Evolutionary conservation across 495 filamentous ascomycete genomes (phyloP), one percentile per base, ranked within the genome.

Genomic region (Rostrohypoxylon terebratum): DNA sequence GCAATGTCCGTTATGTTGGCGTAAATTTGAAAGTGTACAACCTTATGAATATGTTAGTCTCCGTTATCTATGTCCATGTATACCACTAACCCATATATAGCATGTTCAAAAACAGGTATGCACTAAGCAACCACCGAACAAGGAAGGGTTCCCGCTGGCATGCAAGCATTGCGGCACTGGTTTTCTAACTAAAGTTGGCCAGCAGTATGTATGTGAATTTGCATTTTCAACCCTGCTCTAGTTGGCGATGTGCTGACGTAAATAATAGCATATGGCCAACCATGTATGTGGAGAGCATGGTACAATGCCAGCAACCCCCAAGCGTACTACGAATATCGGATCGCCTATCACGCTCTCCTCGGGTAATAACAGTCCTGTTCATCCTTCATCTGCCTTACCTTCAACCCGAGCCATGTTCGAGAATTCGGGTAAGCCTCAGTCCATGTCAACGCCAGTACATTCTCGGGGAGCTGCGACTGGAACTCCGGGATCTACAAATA

Each of bases 31-130:
- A 2, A 68, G 71, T 14, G 20, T 54, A 1, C 64, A 75, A 1
- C 60, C 80, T 1, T 83, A 80, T 25, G 78, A 82, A 65, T 80
- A 84, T 65, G 83, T 85, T 54, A 80, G 83, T 76, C 34, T 34
- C n/a, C 28, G 10, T 9, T 16, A 28, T 58, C 21, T 11, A 34
- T 38, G 11, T 14, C 40, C 16, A 28, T 2, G 21, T 55, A 14
- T 10, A 23, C 14, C 31, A 25, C 62, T 73, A 66, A 62, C 21
- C 20, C 13, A 31, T 28, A 38, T 13, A 34, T 65, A 85, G 83
- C 83, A 86, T 47, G 70, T 73, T 10, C 73, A 73, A 38, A 79
- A 80, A 40, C 74, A 79, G 25, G 73, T 83, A 3, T 86, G 83
- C 70, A 76, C 69, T 4, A 74, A 74, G 58, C 28, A 68, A 3